Base-by-base conservation (phyloP, 1,284 basidiomycete genomes). In the Sanghuangporus weigelae region DNA sequence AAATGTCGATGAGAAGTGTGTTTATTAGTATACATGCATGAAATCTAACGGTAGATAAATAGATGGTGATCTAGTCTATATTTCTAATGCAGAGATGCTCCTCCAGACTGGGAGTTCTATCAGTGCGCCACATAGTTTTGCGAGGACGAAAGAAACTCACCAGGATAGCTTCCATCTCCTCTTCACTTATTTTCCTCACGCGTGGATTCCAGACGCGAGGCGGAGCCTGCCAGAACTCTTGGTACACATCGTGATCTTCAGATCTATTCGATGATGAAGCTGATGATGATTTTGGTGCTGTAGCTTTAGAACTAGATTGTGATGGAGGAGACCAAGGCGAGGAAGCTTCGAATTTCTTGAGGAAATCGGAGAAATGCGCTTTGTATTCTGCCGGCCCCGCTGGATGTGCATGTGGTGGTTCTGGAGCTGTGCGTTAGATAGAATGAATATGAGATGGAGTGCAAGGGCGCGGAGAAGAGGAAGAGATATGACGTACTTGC, bases 211-310 rank as follows among this genome's bases (percentile, higher is more conserved):
- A 92, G 65, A 87, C 79, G 66, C 83, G 80, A 51, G 79, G 71
- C 0, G 93, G 93, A 11, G 89, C 90, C 68, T 95, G 83, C 89
- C 90, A 93, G 75, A 89, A 93, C 69, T 93, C 81, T 44, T 77
- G 75, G 76, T 80, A 86, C 66, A 82, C 76, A 46, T 73, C 69
- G 19, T 51, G 57, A 11, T 14, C 58, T 19, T 51, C 44, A 16
- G 44, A 14, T 11, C 7, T 12, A 46, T 7, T 46, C 7, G 16
- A n/a, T 7, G 72, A 66, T 7, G 71, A 71, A 16, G 67, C 53
- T 19, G 63, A 38, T 54, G 59, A 55, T 31, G 63, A 59, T 11
- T 56, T 39, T 35, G 50, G 49, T 49, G 65, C 26, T 31, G 26
- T 3, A 31, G 26, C 26, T 31, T 31, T 31, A 31, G 26, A 31